Percentiles rank a stretch among this genome's conserved stretches.
These are phyloP conservation scores for Solanum gracilifrons DNA, from an alignment of 257 asterid genomes.

Conservation along the genomic window DNA sequence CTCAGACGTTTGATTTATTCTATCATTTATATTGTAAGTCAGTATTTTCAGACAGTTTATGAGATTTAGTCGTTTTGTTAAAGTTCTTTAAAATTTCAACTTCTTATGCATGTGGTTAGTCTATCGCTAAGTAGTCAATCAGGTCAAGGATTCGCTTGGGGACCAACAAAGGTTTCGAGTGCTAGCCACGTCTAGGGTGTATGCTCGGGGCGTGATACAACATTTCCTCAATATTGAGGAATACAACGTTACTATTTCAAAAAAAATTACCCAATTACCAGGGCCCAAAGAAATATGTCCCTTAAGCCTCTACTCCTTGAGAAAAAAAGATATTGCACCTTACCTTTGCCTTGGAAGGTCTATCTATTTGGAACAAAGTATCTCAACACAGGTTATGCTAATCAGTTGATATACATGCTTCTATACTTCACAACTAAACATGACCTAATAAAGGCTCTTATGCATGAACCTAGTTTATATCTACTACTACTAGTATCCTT, in stretches of 20 bases:
- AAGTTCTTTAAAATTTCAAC: background rate
- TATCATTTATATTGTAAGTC: background rate
- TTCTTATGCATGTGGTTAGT: background rate
- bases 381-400: background rate
- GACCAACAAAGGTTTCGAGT: background rate
- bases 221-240: background rate
- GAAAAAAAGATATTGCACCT: background rate
- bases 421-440: background rate
- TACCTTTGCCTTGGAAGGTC: background rate
- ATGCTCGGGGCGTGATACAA: background rate
- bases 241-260: background rate
- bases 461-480: background rate
- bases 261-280: background rate
- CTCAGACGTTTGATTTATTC: background rate
- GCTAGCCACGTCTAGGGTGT: background rate
- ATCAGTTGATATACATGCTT: background rate
- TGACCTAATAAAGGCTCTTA: background rate
- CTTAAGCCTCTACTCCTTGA: background rate
- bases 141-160: background rate
- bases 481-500: background rate
- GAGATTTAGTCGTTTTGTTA: background rate
- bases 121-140: background rate
- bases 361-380: background rate
- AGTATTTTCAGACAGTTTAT: background rate
- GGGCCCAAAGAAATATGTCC: background rate